These are phyloP conservation scores for Apophysomyces variabilis DNA, from an alignment of 371 early-diverging fungal genomes.

Conservation along the genomic window DNA sequence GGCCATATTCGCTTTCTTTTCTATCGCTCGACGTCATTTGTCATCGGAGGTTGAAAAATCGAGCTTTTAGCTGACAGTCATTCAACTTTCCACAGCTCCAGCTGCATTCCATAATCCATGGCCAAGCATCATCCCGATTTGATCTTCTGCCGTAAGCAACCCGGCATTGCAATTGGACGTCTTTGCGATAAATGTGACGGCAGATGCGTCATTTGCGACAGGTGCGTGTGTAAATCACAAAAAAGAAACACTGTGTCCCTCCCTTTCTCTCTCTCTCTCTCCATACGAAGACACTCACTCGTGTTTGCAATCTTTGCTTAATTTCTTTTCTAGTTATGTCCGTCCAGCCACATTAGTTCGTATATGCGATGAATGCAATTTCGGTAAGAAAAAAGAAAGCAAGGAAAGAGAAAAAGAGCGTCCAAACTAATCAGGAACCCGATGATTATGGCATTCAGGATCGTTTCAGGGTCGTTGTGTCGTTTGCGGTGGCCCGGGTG, in stretches of 20 bases:
- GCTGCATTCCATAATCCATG: slow-evolving; percentile 43
- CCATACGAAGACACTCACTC: too few relatives aligned
- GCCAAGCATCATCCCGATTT: slow-evolving; percentile 93
- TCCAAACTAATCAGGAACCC: neutral
- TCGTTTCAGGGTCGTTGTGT: slow-evolving; percentile 92
- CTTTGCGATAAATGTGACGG: slow-evolving; percentile 96
- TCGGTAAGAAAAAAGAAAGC: slow-evolving; percentile 53
- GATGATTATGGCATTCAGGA: slow-evolving; percentile 29
- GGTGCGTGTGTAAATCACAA: slow-evolving; percentile 43
- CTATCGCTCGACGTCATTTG: too few relatives aligned
- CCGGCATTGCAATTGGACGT: slow-evolving; percentile 96
- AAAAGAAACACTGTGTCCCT: neutral
- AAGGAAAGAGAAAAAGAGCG: neutral
- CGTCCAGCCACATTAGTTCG: slow-evolving; percentile 88
- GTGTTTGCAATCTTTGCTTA: neutral
- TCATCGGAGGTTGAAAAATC: too few relatives aligned
- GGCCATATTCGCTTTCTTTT: too few relatives aligned
- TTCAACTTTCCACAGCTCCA: neutral
- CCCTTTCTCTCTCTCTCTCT: too few relatives aligned
- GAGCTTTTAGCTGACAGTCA: too few relatives aligned
- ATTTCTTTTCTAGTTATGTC: slow-evolving; percentile 61
- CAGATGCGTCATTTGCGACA: slow-evolving; percentile 95
- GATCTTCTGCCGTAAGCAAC: slow-evolving; percentile 94
- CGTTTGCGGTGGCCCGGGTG: slow-evolving; percentile 90
- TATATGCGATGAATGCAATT: slow-evolving; percentile 98